These are phyloP conservation scores for Dissophora globulifera DNA, from an alignment of 192 early-diverging fungal genomes.

Conservation along the genomic window DNA sequence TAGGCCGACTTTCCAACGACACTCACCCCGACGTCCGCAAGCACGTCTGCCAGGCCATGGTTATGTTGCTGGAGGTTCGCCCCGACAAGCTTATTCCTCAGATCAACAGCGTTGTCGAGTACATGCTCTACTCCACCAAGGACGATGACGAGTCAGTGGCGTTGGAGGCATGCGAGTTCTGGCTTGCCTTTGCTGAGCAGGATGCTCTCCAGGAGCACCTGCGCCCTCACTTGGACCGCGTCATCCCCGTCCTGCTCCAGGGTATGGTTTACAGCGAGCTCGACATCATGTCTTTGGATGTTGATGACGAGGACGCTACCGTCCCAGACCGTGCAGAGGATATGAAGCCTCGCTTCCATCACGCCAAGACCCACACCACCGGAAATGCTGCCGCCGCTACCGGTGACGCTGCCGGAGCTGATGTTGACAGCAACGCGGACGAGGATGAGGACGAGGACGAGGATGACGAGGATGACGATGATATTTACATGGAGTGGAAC, in stretches of 20 bases:
- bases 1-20: slow-evolving; percentile 91
- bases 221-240: slow-evolving; percentile 73
- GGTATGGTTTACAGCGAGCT: slow-evolving; percentile 97
- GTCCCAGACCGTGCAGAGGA: slow-evolving; percentile 92
- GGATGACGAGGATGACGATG: slow-evolving; percentile 88
- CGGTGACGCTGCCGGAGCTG: slow-evolving; percentile 12
- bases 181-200: slow-evolving; percentile 96
- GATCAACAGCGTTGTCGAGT: slow-evolving; percentile 89
- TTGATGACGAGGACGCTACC: slow-evolving; percentile 85
- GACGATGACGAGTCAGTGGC: slow-evolving; percentile 87
- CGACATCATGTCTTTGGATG: slow-evolving; percentile 82
- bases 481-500: slow-evolving; percentile 94
- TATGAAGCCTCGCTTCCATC: slow-evolving; percentile 94
- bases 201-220: slow-evolving; percentile 79
- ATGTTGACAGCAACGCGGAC: slow-evolving; percentile 55
- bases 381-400: slow-evolving; percentile 63
- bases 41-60: slow-evolving; percentile 93
- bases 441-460: slow-evolving; percentile 88
- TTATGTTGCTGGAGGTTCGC: slow-evolving; percentile 86
- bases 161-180: slow-evolving; percentile 99
- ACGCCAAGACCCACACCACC: slow-evolving; percentile 80
- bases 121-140: slow-evolving; percentile 96
- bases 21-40: slow-evolving; percentile 84
- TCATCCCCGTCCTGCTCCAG: slow-evolving; percentile 92
- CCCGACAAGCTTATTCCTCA: slow-evolving; percentile 89